A percentile compares a stretch with the other conserved stretches of the same genome.
Evolutionary conservation across 306 rosid species (phyloP).

Genomic region (Prunus mume): DNA sequence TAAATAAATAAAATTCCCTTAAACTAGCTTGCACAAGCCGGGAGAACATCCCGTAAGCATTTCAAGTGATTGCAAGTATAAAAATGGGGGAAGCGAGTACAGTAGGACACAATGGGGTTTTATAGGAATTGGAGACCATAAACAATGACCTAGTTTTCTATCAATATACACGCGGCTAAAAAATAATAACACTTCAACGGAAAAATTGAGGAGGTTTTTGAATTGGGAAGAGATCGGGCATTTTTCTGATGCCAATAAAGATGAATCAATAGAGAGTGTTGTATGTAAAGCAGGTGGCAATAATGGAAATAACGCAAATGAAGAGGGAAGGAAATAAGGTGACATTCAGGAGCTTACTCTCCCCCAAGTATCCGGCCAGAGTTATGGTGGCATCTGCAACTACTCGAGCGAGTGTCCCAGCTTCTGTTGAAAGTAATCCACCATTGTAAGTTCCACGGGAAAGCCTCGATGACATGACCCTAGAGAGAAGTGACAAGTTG

Average conservation of each 20-base stretch:
- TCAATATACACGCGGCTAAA: conserved; percentile 9
- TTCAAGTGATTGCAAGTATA: too few species aligned
- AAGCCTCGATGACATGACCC: conserved; percentile 96
- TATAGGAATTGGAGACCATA: not conserved
- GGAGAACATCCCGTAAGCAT: too few species aligned
- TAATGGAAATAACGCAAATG: conserved; percentile 70
- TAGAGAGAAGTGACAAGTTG: conserved; percentile 86
- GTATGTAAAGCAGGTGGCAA: conserved; percentile 87
- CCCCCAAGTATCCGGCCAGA: conserved; percentile 69
- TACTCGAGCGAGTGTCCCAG: conserved; percentile 93
- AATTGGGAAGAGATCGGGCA: not conserved
- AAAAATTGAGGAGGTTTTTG: not conserved
- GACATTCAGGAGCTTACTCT: conserved; percentile 70
- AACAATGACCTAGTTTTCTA: conserved; percentile 17
- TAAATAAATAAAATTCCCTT: too few species aligned
- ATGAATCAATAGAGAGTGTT: conserved; percentile 67
- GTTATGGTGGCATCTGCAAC: conserved; percentile 90
- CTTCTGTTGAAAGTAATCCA: conserved; percentile 90
- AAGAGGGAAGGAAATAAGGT: conserved; percentile 85
- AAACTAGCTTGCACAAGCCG: too few species aligned
- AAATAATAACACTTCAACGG: not conserved
- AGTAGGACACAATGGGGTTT: too few species aligned
- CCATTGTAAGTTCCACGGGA: conserved; percentile 96
- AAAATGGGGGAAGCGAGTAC: too few species aligned
- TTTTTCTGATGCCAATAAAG: not conserved